These are phyloP conservation scores for Ceratocystis lukuohia DNA, from an alignment of 2,329 filamentous ascomycete genomes.

Conservation along the genomic window DNA sequence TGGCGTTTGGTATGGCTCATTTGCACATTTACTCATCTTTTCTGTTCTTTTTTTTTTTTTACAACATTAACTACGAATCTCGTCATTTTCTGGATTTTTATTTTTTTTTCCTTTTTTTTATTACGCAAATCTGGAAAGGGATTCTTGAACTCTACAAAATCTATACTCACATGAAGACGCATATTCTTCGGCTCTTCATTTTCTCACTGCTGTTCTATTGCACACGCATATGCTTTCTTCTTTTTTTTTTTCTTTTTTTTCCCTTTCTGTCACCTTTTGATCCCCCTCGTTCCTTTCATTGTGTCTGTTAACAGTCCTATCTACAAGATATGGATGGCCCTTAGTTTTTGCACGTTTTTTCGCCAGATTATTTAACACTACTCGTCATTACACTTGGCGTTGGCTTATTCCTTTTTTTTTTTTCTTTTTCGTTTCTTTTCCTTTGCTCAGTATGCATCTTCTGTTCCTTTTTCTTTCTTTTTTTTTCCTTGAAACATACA, in stretches of 20 bases:
- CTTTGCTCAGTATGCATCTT: background rate
- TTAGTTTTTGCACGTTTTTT: conserved; percentile 1
- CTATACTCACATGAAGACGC: background rate
- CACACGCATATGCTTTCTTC: conserved; percentile 5
- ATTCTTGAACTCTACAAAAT: conserved; percentile 8
- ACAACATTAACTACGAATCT: background rate
- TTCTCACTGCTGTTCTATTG: conserved; percentile 4
- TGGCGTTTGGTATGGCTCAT: conserved; percentile 15
- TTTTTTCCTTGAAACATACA: background rate
- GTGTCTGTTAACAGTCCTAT: background rate
- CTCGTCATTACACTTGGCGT: conserved; percentile 3
- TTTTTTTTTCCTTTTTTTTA: conserved; percentile 2
- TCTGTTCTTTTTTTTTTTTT: conserved; percentile 17
- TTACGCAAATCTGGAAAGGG: background rate
- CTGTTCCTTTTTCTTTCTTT: background rate
- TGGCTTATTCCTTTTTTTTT: conserved; percentile 2
- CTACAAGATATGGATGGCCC: background rate
- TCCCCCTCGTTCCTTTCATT: background rate
- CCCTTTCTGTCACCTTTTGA: background rate
- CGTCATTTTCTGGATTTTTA: background rate
- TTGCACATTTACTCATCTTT: conserved; percentile 4
- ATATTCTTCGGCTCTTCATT: conserved; percentile 7
- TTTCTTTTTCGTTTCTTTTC: conserved; percentile 5
- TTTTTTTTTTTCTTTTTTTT: background rate
- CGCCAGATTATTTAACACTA: background rate